Percentiles rank a stretch among this genome's conserved stretches.
Conservation (phyloP, 352 stramenopile genomes). For the Phytophthora tubulina region DNA sequence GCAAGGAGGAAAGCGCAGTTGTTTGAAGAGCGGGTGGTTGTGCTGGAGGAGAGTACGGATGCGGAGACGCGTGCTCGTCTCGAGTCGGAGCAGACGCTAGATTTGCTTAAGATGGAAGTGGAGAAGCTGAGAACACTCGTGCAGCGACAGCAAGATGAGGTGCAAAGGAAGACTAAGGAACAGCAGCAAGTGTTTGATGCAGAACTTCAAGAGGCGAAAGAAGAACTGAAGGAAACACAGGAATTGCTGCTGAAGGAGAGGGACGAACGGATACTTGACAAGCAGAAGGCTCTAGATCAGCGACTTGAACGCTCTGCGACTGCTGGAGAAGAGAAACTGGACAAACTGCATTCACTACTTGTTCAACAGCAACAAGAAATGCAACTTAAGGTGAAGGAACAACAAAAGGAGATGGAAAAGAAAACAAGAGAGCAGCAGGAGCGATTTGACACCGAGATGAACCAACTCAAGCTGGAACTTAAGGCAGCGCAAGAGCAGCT, state of each 20-base stretch:
- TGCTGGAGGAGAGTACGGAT: conserved; percentile 71
- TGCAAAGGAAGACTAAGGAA: conserved; percentile 44
- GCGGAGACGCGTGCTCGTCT: conserved; percentile 58
- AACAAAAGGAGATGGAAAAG: conserved; percentile 56
- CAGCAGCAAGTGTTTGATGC: conserved; percentile 40
- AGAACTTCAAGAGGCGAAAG: conserved; percentile 47
- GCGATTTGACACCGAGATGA: conserved; percentile 45
- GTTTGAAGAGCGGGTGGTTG: conserved; percentile 61
- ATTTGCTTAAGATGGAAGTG: conserved; percentile 75
- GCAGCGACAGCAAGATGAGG: conserved; percentile 56
- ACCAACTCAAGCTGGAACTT: conserved; percentile 49
- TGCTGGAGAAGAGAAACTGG: conserved; percentile 28
- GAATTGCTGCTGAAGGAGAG: conserved; percentile 66
- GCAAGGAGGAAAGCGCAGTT: conserved; percentile 40
- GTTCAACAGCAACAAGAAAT: conserved; percentile 38
- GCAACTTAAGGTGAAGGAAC: conserved; percentile 64
- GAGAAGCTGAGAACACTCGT: conserved; percentile 74
- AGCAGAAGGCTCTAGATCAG: conserved; percentile 61
- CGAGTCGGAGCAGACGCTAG: conserved; percentile 71
- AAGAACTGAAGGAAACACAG: conserved; percentile 62
- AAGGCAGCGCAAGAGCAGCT: conserved; percentile 60
- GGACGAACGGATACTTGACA: conserved; percentile 64
- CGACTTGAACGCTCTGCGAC: conserved; percentile 44
- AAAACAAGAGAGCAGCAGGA: conserved; percentile 40
- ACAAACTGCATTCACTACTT: conserved; percentile 28